Percentiles rank a stretch among this genome's conserved stretches.
Evolutionary conservation across 2,329 filamentous ascomycete species (phyloP).

Genomic region (Alternaria sp.): DNA sequence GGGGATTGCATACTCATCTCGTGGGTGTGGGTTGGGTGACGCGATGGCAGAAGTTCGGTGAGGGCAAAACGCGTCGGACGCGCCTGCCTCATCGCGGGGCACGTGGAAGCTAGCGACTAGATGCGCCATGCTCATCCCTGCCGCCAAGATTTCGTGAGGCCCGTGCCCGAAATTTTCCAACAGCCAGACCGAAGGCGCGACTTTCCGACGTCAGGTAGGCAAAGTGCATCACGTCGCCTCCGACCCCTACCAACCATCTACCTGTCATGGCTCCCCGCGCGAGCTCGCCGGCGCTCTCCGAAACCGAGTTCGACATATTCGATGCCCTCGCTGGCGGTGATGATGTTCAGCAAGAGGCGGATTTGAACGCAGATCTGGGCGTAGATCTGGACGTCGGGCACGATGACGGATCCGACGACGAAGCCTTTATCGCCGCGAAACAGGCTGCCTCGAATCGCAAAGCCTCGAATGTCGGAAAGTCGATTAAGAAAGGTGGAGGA

Average conservation of each 20-base stretch:
- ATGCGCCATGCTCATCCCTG: constrained; percentile 10
- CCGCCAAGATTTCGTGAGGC: constrained; percentile 35
- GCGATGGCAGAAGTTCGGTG: constrained; percentile 13
- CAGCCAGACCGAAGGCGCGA: constrained; percentile 2
- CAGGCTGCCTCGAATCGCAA: constrained; percentile 91
- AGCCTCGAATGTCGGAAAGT: constrained; percentile 76
- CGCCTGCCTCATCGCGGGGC: constrained; percentile 29
- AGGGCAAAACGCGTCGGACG: constrained; percentile 41
- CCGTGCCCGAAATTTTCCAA: constrained; percentile 33
- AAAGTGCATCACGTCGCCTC: constrained; percentile 16
- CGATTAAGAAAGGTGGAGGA: constrained; percentile 92
- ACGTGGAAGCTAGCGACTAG: constrained; percentile 15
- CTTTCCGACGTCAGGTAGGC: constrained; percentile 9
- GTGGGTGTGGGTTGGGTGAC: constrained; percentile 14
- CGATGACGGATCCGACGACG: constrained; percentile 70
- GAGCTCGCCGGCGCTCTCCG: constrained; percentile 81
- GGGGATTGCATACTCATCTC: constrained; percentile 26
- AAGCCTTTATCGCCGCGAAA: constrained; percentile 86
- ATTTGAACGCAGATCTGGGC: constrained; percentile 43
- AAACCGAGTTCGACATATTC: constrained; percentile 91
- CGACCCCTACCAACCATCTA: background rate
- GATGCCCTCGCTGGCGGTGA: constrained; percentile 73
- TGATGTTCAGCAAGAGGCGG: constrained; percentile 52
- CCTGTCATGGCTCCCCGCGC: constrained; percentile 72
- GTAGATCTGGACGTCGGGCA: constrained; percentile 52